phyloP scores from a whole-genome alignment of 1,284 basidiomycete genomes.

The Ustilago esculenta region DNA sequence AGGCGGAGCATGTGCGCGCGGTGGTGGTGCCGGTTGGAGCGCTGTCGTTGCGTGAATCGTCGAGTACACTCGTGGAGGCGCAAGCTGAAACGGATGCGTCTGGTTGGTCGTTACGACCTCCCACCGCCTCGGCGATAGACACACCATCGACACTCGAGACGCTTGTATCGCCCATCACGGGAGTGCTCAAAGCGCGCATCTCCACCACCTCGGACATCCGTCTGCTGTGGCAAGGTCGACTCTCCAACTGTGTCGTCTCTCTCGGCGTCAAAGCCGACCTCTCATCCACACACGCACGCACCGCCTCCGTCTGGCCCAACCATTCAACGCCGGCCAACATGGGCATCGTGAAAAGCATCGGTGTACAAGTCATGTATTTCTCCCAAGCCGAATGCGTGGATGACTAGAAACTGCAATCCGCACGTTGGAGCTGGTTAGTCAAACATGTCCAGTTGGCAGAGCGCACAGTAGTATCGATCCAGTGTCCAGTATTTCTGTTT shows the following conservation, averaged over 20 bases:
- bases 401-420: no score
- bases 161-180: constrained; percentile 71
- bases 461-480: constrained; percentile 45
- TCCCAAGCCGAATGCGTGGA: constrained; percentile 8
- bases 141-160: no score
- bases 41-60: no score
- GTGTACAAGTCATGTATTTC: constrained; percentile 90
- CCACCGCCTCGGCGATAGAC: no score
- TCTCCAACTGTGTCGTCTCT: constrained; percentile 87
- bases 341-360: constrained; percentile 76
- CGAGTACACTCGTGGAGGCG: no score
- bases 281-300: constrained; percentile 77
- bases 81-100: no score
- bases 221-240: constrained; percentile 91
- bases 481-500: constrained; percentile 61
- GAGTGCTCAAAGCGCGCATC: constrained; percentile 87
- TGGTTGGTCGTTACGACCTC: no score
- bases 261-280: constrained; percentile 88
- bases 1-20: no score
- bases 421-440: background rate
- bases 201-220: constrained; percentile 80
- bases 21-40: no score
- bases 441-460: constrained; percentile 31
- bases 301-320: constrained; percentile 67
- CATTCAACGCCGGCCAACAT: background rate